Base-by-base conservation (phyloP, 1,284 basidiomycete genomes). In the Phylloporus sp. region DNA sequence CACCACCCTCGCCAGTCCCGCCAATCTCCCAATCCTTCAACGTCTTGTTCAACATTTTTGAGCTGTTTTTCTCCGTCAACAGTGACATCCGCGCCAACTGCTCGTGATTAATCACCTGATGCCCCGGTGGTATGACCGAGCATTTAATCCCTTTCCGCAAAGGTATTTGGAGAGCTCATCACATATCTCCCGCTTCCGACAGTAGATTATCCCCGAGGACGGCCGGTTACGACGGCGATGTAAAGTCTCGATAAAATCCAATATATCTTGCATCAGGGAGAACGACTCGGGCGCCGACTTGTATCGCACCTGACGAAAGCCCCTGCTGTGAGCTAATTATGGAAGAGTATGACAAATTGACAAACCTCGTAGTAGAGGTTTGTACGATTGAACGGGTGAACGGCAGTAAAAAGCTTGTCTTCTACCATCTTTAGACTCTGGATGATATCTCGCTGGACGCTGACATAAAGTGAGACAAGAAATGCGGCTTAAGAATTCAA, bases 191-290 rank as follows among this genome's bases (percentile, higher is more conserved):
- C 85, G 84, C 37, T 80, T 82, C 32, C 93, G 81, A 74, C 93
- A 95, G 71, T 96, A 96, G 3, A 96, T 83, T 50, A 96, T 89
- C 0, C 94, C 94, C 0, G 87, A 89, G 0, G 91, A 90, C 3
- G 88, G 79, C 18, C 83, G 78, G 28, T 83, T 83, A 12, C 89
- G 81, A 61, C 87, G 81, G 37, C 79, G 76, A 70, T 91, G 83
- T 34, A 49, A 49, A 17, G 46, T 49, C 46, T 49, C 46, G 46
- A 49, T 49, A 28, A 49, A 49, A 7, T 49, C 46, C 2, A 29
- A 8, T 24, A 49, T 49, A 18, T 49, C 46, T 29, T 49, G 46
- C 46, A 49, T 49, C 26, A 49, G 26, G 8, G 46, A 28, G 26
- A 18, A 28, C 26, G 46, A 29, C 20, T 49, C 46, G 6, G 46